Base-by-base conservation (phyloP, 768 basidiomycete species). In the Boletus rufocinnamomeus region DNA sequence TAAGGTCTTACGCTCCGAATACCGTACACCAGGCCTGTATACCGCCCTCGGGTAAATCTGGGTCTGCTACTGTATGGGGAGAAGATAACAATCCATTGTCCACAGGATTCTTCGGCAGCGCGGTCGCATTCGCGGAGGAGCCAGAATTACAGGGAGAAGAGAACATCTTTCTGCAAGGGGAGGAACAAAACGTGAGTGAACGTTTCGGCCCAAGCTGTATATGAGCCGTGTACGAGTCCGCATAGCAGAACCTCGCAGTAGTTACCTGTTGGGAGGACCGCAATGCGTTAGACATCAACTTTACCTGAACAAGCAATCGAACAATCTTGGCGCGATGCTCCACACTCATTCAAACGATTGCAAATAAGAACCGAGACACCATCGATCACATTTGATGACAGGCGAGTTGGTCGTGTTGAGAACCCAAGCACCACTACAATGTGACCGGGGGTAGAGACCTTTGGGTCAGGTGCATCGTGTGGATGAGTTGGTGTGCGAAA, bases 21-120 rank as follows among this genome's bases (percentile, higher is more conserved):
- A 66, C 69, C 2, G 70, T 63, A 43, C 68, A 72, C 68, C 66
- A 68, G 11, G 64, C 70, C 9, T 30, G 66, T 17, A 58, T 16
- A 30, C 71, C 65, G 5, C 61, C 59, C 3, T 50, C 66, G 4
- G 63, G 58, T 9, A 56, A 35, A 9, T 56, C 63, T 10, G 46
- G 34, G 25, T 59, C 54, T 10, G 27, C 11, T 8, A 14, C 1
- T 3, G 34, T 14, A 16, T 35, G 25, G 4, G 45, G 17, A 35
- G 46, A 50, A 9, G 50, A 37, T 44, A 2, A 1, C 28, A 23
- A 16, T 7, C 6, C 4, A n/a, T 60, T 11, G 9, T 46, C 55
- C 2, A 8, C 17, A 17, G 49, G 19, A 25, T 8, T 8, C n/a
- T 50, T 49, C 6, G 25, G 32, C 1, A 1, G 41, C 23, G 27